A percentile compares a stretch with the other conserved stretches of the same genome.
phyloP scores from a whole-genome alignment of 2,329 filamentous ascomycete species.

The Fusarium sulawesiense region DNA sequence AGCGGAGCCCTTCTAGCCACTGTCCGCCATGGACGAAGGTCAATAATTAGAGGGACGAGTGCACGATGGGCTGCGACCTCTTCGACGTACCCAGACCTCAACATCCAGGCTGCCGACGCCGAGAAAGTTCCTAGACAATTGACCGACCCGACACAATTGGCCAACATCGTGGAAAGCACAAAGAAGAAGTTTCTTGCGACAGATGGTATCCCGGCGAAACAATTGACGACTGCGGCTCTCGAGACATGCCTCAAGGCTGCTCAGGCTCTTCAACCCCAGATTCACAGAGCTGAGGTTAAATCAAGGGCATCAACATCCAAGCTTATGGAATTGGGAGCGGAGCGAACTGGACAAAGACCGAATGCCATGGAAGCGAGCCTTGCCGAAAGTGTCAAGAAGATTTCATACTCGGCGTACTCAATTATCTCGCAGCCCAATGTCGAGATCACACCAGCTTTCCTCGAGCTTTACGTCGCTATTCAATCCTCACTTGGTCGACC shows the following conservation, averaged over 20 bases:
- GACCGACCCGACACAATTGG: constrained; percentile 55
- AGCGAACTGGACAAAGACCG: constrained; percentile 49
- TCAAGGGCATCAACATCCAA: constrained; percentile 63
- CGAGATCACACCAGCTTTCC: constrained; percentile 79
- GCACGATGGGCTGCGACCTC: constrained; percentile 47
- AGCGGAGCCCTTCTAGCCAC: constrained; percentile 40
- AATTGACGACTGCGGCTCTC: constrained; percentile 58
- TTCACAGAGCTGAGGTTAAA: constrained; percentile 54
- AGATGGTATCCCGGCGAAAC: constrained; percentile 58
- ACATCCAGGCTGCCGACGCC: constrained; percentile 27
- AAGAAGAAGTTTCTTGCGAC: constrained; percentile 58
- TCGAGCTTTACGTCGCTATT: constrained; percentile 79
- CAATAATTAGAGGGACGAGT: constrained; percentile 18
- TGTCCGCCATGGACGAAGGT: constrained; percentile 22
- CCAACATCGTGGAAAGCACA: constrained; percentile 56
- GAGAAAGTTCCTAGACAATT: constrained; percentile 42
- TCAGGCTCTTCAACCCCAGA: constrained; percentile 56
- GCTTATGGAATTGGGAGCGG: constrained; percentile 60
- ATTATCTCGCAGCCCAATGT: constrained; percentile 80
- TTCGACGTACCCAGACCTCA: constrained; percentile 34
- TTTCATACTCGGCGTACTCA: constrained; percentile 72
- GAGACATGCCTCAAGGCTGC: constrained; percentile 59
- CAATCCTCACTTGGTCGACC: constrained; percentile 79
- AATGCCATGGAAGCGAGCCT: constrained; percentile 51
- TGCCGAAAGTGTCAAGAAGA: constrained; percentile 60